phyloP scores from a whole-genome alignment of 2,329 filamentous ascomycete species.

The Penicillium occitanis region DNA sequence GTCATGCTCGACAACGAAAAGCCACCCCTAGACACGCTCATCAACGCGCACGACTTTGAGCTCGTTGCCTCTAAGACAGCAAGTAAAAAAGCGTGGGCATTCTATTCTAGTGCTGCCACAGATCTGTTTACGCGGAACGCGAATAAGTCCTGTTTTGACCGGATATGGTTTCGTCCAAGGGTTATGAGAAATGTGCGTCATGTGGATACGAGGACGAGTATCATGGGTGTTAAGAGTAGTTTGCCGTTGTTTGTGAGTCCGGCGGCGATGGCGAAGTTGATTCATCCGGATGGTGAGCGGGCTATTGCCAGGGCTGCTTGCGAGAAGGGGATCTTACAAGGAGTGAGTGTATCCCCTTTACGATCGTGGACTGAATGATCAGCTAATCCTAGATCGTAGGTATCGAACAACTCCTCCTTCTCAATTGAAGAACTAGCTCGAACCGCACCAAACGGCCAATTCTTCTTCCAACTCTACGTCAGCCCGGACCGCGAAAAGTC shows the following conservation, averaged over 20 bases:
- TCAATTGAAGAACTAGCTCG: slow-evolving; percentile 55
- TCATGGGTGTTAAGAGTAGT: slow-evolving; percentile 55
- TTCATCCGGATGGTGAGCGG: slow-evolving; percentile 64
- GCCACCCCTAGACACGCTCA: slow-evolving; percentile 55
- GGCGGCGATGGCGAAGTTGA: slow-evolving; percentile 63
- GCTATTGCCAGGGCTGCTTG: slow-evolving; percentile 57
- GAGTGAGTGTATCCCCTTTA: slow-evolving; percentile 35
- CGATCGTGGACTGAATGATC: neutral
- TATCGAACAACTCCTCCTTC: slow-evolving; percentile 63
- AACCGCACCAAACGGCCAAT: slow-evolving; percentile 43
- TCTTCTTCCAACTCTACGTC: slow-evolving; percentile 59
- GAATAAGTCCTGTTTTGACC: slow-evolving; percentile 56
- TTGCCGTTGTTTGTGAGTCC: slow-evolving; percentile 65
- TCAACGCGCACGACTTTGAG: slow-evolving; percentile 63
- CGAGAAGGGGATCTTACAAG: slow-evolving; percentile 56
- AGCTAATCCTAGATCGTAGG: slow-evolving; percentile 27
- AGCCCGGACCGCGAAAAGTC: slow-evolving; percentile 54
- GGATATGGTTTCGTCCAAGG: slow-evolving; percentile 61
- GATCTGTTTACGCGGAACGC: slow-evolving; percentile 58
- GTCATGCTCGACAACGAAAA: slow-evolving; percentile 39
- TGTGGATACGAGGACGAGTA: slow-evolving; percentile 53
- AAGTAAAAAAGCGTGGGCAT: slow-evolving; percentile 66
- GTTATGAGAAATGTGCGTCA: slow-evolving; percentile 57
- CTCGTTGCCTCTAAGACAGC: slow-evolving; percentile 56
- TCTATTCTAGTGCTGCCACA: slow-evolving; percentile 66